Evolutionary conservation across 164 flowering plant species (phyloP), one percentile per base, ranked within the genome.

Genomic region (Piper betle): DNA sequence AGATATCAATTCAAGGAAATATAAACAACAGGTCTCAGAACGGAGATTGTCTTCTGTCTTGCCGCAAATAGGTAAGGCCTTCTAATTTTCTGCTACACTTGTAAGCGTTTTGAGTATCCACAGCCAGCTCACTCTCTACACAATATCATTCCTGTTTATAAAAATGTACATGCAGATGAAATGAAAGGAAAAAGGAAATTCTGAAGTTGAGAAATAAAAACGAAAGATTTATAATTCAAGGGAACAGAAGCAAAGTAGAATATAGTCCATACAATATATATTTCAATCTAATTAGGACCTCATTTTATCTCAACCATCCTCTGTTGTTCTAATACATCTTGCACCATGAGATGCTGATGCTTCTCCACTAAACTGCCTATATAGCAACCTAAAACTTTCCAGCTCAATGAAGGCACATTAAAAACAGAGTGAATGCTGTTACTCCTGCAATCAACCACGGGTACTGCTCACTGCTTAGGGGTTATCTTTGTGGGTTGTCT

Each of bases 61-160:
- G 50, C 50, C 50, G 4, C 50, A 43, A 15, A 43, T 7, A 43
- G 8, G 12, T 10, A 7, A 43, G 50, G 8, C 12, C 50, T 8
- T 1, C 2, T 8, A 15, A 43, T 3, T 15, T 41, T 9, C 4
- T 41, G 50, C 50, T 43, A 43, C 56, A 55, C 37, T 84, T 72
- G 86, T 68, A 88, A 66, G 17, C 96, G 82, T 61, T 76, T 83
- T 19, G 96, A 83, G 74, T 91, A 91, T 61, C 97, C 97, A 65
- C 96, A 85, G 52, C 97, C 97, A 65, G 72, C 86, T 73, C 97
- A 91, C 69, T 82, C 88, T 77, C 84, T 91, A 76, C 97, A 86
- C 48, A 88, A 77, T 71, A 91, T 76, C 74, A 91, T 70, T 42
- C 96, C 96, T 91, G 65, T 67, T 69, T 4, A n/a, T n/a, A n/a